Evolutionary conservation across 768 basidiomycete genomes (phyloP), one percentile per base, ranked within the genome.

Genomic region (Suillus spraguei): DNA sequence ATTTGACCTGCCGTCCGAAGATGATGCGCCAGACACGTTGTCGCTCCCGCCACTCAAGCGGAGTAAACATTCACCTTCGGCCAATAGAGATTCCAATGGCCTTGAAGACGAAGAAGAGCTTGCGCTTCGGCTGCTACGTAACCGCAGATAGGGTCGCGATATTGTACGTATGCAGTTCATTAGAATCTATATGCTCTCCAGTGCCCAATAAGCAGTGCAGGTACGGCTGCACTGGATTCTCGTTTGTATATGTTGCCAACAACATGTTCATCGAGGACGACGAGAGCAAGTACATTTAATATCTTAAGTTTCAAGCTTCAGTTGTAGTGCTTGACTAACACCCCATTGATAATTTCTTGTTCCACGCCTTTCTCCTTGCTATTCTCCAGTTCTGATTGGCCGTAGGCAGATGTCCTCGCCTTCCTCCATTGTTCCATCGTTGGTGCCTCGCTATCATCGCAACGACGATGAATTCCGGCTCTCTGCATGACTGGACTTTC

Each of bases 21-120:
- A 80, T 24, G 80, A 79, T 9, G 73, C 80, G 65, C 66, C 72
- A 62, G 72, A 71, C 16, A 47, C 49, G 28, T 13, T 62, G 36
- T 61, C 44, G 9, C 68, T 56, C 64, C 79, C 74, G 54, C 72
- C 68, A 13, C 65, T 68, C 42, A 80, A 77, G 64, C 74, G 76
- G 64, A 66, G 63, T 59, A 81, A 70, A 69, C 20, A 69, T 41
- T 64, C 63, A 8, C 53, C 39, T 28, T 65, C 67, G n/a, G 64
- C 54, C 64, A 44, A 52, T 32, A 50, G 5, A 36, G 56, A 60
- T 53, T 60, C 64, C 60, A 77, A 78, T 22, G 77, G 70, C 22
- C 65, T 85, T 8, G 82, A 82, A 56, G 84, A 85, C 47, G 85
- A 87, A 54, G 87, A 89, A 71, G 87, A 83, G 67, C 71, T 92